These are phyloP conservation scores for Chaetomium tenue DNA, from an alignment of 495 filamentous ascomycete genomes.

Conservation along the genomic window DNA sequence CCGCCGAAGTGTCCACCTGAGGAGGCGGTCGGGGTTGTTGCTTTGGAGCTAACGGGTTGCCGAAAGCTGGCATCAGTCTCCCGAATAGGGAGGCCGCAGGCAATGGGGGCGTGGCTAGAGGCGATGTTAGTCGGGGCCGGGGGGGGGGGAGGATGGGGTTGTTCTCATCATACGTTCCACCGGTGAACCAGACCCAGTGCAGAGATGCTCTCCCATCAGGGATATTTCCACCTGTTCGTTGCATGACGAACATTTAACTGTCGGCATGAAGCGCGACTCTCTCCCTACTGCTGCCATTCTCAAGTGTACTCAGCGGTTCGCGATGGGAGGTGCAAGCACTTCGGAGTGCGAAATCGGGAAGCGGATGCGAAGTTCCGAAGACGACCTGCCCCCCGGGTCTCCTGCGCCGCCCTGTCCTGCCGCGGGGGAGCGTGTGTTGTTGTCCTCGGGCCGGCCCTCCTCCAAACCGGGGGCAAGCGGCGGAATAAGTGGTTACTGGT, in stretches of 20 bases:
- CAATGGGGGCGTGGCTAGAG: constrained; percentile 32
- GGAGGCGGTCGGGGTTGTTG: constrained; percentile 43
- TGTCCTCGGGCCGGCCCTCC: neutral
- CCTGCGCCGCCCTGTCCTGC: constrained; percentile 5
- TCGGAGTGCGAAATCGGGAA: neutral
- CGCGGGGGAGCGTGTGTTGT: constrained; percentile 14
- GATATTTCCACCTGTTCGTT: constrained; percentile 82
- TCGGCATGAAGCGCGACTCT: constrained; percentile 74
- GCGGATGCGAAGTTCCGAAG: neutral
- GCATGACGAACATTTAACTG: constrained; percentile 95
- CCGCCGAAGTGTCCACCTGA: constrained; percentile 55
- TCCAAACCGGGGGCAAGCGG: neutral
- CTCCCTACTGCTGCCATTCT: constrained; percentile 52
- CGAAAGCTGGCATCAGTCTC: constrained; percentile 37
- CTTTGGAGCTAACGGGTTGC: constrained; percentile 30
- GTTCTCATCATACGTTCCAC: constrained; percentile 39
- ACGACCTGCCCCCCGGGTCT: constrained; percentile 16
- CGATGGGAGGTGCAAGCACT: neutral
- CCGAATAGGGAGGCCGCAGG: constrained; percentile 41
- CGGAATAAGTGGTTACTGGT: neutral
- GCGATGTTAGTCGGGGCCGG: constrained; percentile 20
- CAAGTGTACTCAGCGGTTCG: constrained; percentile 6
- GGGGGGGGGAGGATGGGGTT: neutral
- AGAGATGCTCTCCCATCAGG: constrained; percentile 88
- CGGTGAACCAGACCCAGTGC: constrained; percentile 40